phyloP scores from a whole-genome alignment of 495 filamentous ascomycete genomes.

The Thozetella sp. region DNA sequence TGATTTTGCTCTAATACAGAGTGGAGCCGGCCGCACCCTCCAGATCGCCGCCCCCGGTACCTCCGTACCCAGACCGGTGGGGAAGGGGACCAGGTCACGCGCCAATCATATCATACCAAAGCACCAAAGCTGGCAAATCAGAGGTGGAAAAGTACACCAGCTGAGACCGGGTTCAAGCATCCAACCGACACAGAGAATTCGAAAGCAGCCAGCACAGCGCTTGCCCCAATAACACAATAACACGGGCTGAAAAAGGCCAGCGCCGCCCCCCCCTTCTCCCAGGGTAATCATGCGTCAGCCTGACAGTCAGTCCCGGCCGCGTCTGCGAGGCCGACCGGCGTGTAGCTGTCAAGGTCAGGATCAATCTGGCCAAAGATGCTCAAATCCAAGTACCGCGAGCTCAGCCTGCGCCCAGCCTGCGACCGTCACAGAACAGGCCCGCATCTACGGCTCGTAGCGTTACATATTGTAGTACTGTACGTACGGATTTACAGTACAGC shows the following conservation, averaged over 20 bases:
- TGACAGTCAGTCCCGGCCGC: background rate
- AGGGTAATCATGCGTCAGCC: background rate
- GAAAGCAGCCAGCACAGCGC: no score
- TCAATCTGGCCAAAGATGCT: no score
- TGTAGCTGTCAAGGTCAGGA: no score
- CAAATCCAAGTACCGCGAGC: no score
- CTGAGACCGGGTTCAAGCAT: conserved; percentile 3
- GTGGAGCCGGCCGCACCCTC: conserved; percentile 1
- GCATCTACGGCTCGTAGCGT: no score
- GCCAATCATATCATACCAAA: background rate
- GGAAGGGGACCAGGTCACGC: background rate
- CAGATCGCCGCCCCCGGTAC: conserved; percentile 1
- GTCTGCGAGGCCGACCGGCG: no score
- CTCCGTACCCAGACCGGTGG: conserved; percentile 3
- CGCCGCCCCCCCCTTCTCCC: no score
- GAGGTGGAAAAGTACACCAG: conserved; percentile 1
- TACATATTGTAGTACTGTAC: no score
- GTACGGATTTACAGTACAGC: no score
- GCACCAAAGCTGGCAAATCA: background rate
- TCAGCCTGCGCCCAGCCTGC: no score
- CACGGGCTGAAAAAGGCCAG: background rate
- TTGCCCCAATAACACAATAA: background rate
- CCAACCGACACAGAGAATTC: background rate
- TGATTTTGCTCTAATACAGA: conserved; percentile 4
- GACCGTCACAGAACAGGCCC: no score